Percentiles rank a stretch among this genome's conserved stretches.
phyloP scores from a whole-genome alignment of 2,329 filamentous ascomycete genomes.

The Westerdykella sp. region DNA sequence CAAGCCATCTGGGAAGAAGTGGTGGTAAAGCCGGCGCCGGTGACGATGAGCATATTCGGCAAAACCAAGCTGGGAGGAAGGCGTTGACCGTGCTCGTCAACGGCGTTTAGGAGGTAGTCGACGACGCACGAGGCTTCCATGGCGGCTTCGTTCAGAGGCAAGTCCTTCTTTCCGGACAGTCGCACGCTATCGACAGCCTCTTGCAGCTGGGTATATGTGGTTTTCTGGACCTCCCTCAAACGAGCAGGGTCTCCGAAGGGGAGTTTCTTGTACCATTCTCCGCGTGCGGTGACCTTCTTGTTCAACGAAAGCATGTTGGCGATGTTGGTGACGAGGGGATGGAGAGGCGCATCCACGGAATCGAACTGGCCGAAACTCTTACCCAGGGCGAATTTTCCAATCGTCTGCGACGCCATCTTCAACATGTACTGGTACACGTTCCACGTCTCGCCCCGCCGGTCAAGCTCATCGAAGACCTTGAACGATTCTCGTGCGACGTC shows the following conservation, averaged over 20 bases:
- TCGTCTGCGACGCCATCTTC: slow-evolving; percentile 41
- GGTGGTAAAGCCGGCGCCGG: slow-evolving; percentile 56
- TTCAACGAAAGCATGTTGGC: slow-evolving; percentile 50
- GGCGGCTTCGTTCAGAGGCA: slow-evolving; percentile 36
- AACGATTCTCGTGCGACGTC: slow-evolving; percentile 48
- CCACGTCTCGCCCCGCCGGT: slow-evolving; percentile 40
- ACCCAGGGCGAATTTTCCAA: slow-evolving; percentile 42
- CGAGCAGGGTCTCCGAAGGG: slow-evolving; percentile 53
- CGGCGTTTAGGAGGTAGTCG: slow-evolving; percentile 51
- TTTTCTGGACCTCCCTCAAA: slow-evolving; percentile 10
- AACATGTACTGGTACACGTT: slow-evolving; percentile 49
- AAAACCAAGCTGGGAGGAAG: slow-evolving; percentile 43
- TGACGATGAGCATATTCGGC: slow-evolving; percentile 45
- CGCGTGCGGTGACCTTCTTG: slow-evolving; percentile 52
- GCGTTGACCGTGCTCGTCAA: slow-evolving; percentile 50
- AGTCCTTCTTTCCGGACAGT: slow-evolving; percentile 15
- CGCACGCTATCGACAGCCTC: neutral
- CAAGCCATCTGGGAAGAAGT: slow-evolving; percentile 54
- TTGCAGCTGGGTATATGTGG: neutral
- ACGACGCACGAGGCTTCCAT: slow-evolving; percentile 28
- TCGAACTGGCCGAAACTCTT: slow-evolving; percentile 44
- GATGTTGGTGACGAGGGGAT: slow-evolving; percentile 49
- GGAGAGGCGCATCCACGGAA: slow-evolving; percentile 41
- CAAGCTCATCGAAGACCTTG: slow-evolving; percentile 45
- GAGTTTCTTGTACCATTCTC: slow-evolving; percentile 51